Evolutionary conservation across 2,329 filamentous ascomycete species (phyloP), one percentile per base, ranked within the genome.

Genomic region (Orbilia oligospora): DNA sequence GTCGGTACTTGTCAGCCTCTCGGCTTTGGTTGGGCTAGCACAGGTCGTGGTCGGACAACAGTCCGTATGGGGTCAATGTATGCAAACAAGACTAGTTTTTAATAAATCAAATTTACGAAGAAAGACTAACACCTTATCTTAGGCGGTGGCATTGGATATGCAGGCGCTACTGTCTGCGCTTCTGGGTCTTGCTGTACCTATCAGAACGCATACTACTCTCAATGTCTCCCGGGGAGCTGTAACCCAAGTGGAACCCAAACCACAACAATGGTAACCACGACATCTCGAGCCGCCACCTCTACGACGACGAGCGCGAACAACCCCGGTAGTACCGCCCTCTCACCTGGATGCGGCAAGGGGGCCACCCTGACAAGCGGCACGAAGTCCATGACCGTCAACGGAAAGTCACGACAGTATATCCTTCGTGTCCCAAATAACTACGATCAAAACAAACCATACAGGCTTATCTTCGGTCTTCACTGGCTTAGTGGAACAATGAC

Each of bases 401-500:
- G 83, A 76, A 84, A 84, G 76, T 81, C 80, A 38, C 83, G 86
- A 12, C 80, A 84, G 77, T 86, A 85, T 81, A 84, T 84, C 80
- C 80, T 87, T 51, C 81, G 83, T 65, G 68, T 86, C 8, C 85
- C 86, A 4, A 81, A 82, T 22, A 83, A 84, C 81, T 87, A 87
- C 81, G 82, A 87, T 80, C 81, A 81, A 49, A 84, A 79, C 75
- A 83, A 82, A 24, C 82, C 83, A 0, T 84, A 87, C 81, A 83
- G 83, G 46, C 83, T 87, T 41, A 84, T 87, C 71, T 86, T 86
- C 79, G 83, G 83, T 22, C 82, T 84, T 56, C 86, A 87, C 81
- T 84, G 83, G 82, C 84, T 85, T 44, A 83, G 83, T 66, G 85
- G 85, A 36, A 85, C 80, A 80, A 85, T 85, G 81, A 75, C 82